phyloP scores from a whole-genome alignment of 768 basidiomycete genomes.

The Dacryopinax primogenitus region DNA sequence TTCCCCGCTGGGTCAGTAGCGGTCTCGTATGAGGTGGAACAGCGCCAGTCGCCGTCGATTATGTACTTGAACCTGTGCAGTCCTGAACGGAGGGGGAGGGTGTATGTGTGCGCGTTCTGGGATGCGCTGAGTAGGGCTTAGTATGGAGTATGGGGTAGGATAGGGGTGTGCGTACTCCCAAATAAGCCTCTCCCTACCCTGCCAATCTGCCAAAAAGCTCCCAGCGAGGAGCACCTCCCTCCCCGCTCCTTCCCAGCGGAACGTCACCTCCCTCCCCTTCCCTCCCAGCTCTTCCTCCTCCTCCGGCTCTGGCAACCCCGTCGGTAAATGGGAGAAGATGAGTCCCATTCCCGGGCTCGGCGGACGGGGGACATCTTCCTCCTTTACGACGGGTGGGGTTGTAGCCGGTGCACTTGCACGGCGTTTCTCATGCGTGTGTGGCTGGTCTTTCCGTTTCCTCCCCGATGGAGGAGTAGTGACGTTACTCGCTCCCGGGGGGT shows the following conservation, averaged over 20 bases:
- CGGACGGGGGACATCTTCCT: background rate
- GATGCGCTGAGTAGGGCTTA: slow-evolving; percentile 12
- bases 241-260: slow-evolving; percentile 48
- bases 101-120: slow-evolving; percentile 23
- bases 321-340: background rate
- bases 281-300: background rate
- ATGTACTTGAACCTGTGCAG: slow-evolving; percentile 92
- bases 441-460: background rate
- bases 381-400: background rate
- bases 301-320: background rate
- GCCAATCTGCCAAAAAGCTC: slow-evolving; percentile 66
- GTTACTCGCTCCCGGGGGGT: background rate
- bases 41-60: slow-evolving; percentile 76
- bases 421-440: background rate
- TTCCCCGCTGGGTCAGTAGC: slow-evolving; percentile 85
- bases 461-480: too few species aligned
- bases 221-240: slow-evolving; percentile 53
- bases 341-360: background rate
- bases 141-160: background rate
- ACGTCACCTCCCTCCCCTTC: background rate
- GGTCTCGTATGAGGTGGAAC: slow-evolving; percentile 49
- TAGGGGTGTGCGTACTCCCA: background rate
- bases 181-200: slow-evolving; percentile 29
- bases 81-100: slow-evolving; percentile 59
- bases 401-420: background rate